phyloP scores from a whole-genome alignment of 306 rosid genomes.

The Hylodesmum podocarpum region DNA sequence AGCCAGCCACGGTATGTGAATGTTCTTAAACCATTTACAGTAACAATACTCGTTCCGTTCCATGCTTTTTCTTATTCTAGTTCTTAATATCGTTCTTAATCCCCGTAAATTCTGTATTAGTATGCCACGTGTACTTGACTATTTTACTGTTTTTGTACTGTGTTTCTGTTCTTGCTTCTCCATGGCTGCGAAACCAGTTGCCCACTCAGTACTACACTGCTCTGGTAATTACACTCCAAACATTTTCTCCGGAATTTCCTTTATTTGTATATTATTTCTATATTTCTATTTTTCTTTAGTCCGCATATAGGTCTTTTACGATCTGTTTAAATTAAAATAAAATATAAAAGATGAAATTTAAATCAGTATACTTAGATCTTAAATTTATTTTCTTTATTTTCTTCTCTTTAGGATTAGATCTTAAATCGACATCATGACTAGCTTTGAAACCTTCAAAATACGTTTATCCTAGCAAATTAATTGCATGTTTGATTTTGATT shows the following conservation, averaged over 20 bases:
- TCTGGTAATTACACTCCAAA: slow-evolving; percentile 59
- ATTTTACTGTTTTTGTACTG: background rate
- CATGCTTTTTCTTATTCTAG: background rate
- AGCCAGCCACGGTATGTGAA: slow-evolving; percentile 84
- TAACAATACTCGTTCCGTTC: background rate
- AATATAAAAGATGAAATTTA: too few relatives aligned
- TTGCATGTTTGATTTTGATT: background rate
- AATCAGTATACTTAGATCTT: too few relatives aligned
- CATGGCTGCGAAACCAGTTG: slow-evolving; percentile 58
- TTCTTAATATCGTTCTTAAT: too few relatives aligned
- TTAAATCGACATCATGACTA: background rate
- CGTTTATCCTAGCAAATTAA: background rate
- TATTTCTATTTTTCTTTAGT: background rate
- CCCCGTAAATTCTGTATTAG: background rate
- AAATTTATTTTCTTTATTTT: too few relatives aligned
- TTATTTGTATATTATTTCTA: background rate
- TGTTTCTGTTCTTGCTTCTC: background rate
- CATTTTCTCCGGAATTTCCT: background rate
- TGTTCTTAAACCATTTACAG: background rate
- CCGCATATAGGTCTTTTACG: too few relatives aligned
- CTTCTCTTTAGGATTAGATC: too few relatives aligned
- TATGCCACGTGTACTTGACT: background rate
- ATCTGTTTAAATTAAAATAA: too few relatives aligned
- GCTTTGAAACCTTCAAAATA: background rate
- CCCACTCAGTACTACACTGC: slow-evolving; percentile 96